These are phyloP conservation scores for Rosa hybrid DNA, from an alignment of 331 rosid genomes.

Conservation along the genomic window DNA sequence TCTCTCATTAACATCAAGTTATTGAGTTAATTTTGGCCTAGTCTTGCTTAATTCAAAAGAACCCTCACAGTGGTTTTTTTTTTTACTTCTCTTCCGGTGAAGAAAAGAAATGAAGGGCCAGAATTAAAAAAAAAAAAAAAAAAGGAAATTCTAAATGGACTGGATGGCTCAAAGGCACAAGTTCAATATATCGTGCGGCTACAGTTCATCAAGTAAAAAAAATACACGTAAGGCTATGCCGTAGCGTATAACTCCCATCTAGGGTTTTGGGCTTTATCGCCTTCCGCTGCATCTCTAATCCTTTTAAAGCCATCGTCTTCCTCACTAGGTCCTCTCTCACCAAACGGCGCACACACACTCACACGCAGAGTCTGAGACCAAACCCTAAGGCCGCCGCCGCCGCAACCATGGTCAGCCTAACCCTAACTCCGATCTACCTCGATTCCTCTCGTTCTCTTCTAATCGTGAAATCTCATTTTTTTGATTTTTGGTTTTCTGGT, in stretches of 20 bases:
- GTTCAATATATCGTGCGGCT: not conserved
- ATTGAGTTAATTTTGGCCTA: too few species aligned
- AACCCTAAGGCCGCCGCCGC: not conserved
- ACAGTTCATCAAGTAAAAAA: not conserved
- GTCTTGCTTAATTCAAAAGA: too few species aligned
- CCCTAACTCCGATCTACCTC: not conserved
- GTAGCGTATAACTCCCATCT: conserved; percentile 19
- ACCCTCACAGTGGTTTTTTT: too few species aligned
- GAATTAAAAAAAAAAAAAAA: too few species aligned
- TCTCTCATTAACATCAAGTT: too few species aligned
- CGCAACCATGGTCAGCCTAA: conserved; percentile 41
- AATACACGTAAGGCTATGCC: not conserved
- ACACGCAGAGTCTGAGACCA: conserved; percentile 8
- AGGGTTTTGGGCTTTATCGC: conserved; percentile 42
- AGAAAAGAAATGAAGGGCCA: too few species aligned
- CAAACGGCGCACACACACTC: conserved; percentile 12
- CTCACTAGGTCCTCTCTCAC: not conserved
- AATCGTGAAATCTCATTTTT: not conserved
- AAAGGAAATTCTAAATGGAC: too few species aligned
- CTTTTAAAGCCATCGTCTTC: conserved; percentile 18
- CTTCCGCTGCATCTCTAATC: too few species aligned
- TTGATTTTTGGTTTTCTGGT: not conserved
- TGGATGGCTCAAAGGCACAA: too few species aligned
- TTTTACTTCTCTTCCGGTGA: too few species aligned
- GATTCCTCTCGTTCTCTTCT: not conserved